phyloP scores from a whole-genome alignment of 129 eudicot species.

The Lactuca saligna region DNA sequence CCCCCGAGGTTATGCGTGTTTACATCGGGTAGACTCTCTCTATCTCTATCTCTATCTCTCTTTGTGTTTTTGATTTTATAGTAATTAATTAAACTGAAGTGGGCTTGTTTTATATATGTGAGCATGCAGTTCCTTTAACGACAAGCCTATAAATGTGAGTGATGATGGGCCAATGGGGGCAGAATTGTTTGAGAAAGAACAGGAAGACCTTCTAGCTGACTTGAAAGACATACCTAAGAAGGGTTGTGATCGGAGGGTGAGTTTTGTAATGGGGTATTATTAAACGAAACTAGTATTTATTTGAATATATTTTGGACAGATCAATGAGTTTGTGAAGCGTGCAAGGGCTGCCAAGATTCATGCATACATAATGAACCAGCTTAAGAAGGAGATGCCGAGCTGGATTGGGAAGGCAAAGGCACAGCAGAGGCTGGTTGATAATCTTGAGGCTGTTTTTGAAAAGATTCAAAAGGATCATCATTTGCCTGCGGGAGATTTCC shows the following conservation, averaged over 20 bases:
- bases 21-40: conserved; percentile 73
- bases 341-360: conserved; percentile 98
- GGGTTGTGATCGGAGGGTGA: conserved; percentile 95
- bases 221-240: conserved; percentile 92
- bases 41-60: background rate
- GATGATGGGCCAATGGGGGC: conserved; percentile 75
- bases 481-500: conserved; percentile 92
- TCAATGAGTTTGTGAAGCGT: conserved; percentile 96
- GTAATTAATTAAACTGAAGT: background rate
- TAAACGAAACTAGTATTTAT: no score
- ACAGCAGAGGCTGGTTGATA: conserved; percentile 77
- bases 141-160: conserved; percentile 65
- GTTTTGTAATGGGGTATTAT: no score
- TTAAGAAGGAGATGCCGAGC: conserved; percentile 93
- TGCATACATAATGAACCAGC: conserved; percentile 84
- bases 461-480: conserved; percentile 87
- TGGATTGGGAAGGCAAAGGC: conserved; percentile 91
- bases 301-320: conserved; percentile 53
- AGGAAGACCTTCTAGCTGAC: conserved; percentile 82
- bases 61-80: background rate
- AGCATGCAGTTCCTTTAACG: conserved; percentile 88
- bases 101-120: background rate
- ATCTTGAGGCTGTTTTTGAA: conserved; percentile 60
- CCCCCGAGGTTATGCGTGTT: conserved; percentile 93
- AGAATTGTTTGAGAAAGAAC: conserved; percentile 88